Conservation (phyloP, 2,329 filamentous ascomycete genomes). For the Ophiostoma montium region DNA sequence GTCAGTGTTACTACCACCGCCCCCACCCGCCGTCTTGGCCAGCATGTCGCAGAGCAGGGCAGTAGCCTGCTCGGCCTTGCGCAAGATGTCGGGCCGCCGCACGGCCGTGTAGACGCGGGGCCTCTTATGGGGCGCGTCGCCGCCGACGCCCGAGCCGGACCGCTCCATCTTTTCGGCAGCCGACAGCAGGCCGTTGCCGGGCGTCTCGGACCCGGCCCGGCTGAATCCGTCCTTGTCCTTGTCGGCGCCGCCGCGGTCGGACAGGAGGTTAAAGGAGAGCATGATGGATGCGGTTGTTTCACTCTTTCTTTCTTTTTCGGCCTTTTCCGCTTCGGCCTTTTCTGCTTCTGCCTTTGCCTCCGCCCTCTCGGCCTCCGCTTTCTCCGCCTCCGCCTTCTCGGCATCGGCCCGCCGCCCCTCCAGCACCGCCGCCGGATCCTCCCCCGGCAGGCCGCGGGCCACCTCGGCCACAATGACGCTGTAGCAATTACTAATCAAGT, state of each 20-base stretch:
- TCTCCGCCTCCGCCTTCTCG: slow-evolving; percentile 15
- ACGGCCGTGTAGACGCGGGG: slow-evolving; percentile 28
- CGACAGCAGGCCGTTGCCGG: background rate
- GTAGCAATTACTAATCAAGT: slow-evolving; percentile 86
- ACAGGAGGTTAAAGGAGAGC: slow-evolving; percentile 12
- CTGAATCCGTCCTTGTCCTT: slow-evolving; percentile 5
- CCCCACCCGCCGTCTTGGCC: slow-evolving; percentile 20
- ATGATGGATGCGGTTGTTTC: slow-evolving; percentile 14
- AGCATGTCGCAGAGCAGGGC: slow-evolving; percentile 33
- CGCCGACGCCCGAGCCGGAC: slow-evolving; percentile 19
- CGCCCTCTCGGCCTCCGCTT: slow-evolving; percentile 11
- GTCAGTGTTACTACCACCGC: slow-evolving; percentile 12
- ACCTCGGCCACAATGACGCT: slow-evolving; percentile 59
- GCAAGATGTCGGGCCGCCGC: slow-evolving; percentile 42
- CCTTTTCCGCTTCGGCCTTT: slow-evolving; percentile 13
- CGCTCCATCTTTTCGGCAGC: slow-evolving; percentile 25
- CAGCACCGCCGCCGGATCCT: slow-evolving; percentile 31
- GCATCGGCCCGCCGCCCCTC: slow-evolving; percentile 24
- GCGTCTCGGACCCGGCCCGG: slow-evolving; percentile 13
- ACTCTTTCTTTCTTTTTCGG: slow-evolving; percentile 8
- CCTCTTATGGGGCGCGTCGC: slow-evolving; percentile 23
- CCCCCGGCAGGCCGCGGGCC: slow-evolving; percentile 41
- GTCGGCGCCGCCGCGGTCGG: slow-evolving; percentile 3
- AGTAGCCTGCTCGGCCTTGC: slow-evolving; percentile 47
- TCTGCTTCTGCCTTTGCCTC: slow-evolving; percentile 14